Conservation (phyloP, 2,329 filamentous ascomycete genomes). For the Didymella arachidicola region DNA sequence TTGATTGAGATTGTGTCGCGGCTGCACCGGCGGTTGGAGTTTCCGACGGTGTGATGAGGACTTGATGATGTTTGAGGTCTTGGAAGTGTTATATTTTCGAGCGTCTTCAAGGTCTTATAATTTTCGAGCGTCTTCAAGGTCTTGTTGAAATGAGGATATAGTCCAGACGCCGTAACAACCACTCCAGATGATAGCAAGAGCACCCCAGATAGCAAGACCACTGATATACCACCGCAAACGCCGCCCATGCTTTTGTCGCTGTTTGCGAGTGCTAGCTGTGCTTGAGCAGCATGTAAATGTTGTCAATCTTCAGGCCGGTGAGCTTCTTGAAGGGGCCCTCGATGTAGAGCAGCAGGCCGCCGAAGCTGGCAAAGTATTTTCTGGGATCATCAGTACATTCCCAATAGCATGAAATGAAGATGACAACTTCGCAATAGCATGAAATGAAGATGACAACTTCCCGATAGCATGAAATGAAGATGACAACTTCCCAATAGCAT, state of each 20-base stretch:
- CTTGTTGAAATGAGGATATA: constrained; percentile 18
- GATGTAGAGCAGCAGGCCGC: constrained; percentile 86
- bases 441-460: constrained; percentile 47
- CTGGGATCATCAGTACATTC: constrained; percentile 58
- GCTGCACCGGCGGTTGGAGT: constrained; percentile 80
- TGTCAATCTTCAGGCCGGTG: constrained; percentile 87
- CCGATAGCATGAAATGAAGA: background rate
- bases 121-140: no score
- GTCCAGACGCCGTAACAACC: constrained; percentile 41
- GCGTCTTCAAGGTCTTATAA: no score
- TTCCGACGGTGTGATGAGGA: constrained; percentile 64
- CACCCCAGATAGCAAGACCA: no score
- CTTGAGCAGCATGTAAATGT: constrained; percentile 93
- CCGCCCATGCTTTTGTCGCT: constrained; percentile 35
- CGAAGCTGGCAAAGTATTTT: constrained; percentile 93
- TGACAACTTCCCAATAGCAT: constrained; percentile 47
- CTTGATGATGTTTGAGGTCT: no score
- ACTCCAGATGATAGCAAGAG: constrained; percentile 40
- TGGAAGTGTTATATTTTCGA: no score
- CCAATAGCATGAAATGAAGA: background rate
- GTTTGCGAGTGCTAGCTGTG: constrained; percentile 63
- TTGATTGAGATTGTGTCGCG: constrained; percentile 77
- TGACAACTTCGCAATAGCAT: constrained; percentile 47
- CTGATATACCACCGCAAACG: constrained; percentile 36
- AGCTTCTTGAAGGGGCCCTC: constrained; percentile 97